These are phyloP conservation scores for Lupinus albus DNA, from an alignment of 306 rosid species.

Conservation along the genomic window DNA sequence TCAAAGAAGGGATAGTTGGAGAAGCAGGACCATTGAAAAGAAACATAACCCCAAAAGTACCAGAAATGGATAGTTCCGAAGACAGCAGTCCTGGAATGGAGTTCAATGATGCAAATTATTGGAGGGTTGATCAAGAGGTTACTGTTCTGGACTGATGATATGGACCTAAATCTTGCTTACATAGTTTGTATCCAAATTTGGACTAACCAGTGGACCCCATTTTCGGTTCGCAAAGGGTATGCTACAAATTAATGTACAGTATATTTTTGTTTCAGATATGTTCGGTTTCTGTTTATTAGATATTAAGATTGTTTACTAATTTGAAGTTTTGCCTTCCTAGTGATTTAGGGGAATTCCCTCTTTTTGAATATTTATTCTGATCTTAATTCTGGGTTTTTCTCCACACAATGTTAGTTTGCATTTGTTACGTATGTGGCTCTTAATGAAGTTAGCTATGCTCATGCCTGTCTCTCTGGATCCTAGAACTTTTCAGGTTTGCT, in stretches of 20 bases:
- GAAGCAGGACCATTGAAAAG: slow-evolving; percentile 94
- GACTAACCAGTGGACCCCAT: slow-evolving; percentile 40
- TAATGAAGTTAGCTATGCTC: background rate
- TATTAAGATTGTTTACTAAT: slow-evolving; percentile 60
- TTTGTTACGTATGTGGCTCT: background rate
- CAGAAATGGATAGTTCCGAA: slow-evolving; percentile 72
- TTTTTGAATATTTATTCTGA: slow-evolving; percentile 45
- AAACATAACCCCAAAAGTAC: slow-evolving; percentile 52
- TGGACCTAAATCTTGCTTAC: slow-evolving; percentile 33
- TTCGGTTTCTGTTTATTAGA: slow-evolving; percentile 56
- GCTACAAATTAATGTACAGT: slow-evolving; percentile 74
- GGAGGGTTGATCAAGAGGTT: slow-evolving; percentile 97
- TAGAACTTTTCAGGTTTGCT: background rate
- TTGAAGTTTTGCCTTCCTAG: slow-evolving; percentile 60
- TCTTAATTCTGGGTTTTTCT: background rate
- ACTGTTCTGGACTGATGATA: slow-evolving; percentile 72
- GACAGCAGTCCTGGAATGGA: slow-evolving; percentile 70
- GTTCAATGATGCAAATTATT: slow-evolving; percentile 90
- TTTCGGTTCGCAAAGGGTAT: slow-evolving; percentile 45
- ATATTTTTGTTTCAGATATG: slow-evolving; percentile 64
- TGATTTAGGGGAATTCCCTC: slow-evolving; percentile 46
- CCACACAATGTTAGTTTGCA: background rate
- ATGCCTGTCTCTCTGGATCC: background rate
- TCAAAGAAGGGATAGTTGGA: slow-evolving; percentile 91
- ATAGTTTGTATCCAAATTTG: slow-evolving; percentile 44